Evolutionary conservation across 1,139 yeast genomes (phyloP).

Genomic region (Fermentozyma sake): DNA sequence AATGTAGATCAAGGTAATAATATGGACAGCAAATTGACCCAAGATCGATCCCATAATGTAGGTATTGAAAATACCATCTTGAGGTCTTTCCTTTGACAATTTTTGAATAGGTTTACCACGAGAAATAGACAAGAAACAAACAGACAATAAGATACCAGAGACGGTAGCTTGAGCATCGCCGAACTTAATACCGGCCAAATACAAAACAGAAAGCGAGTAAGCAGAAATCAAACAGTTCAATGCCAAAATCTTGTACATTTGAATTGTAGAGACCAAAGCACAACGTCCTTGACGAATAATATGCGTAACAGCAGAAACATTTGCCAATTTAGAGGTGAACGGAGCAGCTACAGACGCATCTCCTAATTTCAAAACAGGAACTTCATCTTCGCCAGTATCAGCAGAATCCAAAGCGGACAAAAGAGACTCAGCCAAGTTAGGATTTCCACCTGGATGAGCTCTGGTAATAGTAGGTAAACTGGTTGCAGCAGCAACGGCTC

Average conservation of each 20-base stretch:
- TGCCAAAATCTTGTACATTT: slow-evolving; percentile 97
- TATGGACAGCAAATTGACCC: slow-evolving; percentile 94
- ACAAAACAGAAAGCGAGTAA: slow-evolving; percentile 87
- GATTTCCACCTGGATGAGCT: slow-evolving; percentile 26
- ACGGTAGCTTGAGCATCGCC: slow-evolving; percentile 97
- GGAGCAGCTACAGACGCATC: slow-evolving; percentile 99
- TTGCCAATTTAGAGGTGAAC: slow-evolving; percentile 88
- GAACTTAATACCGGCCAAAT: slow-evolving; percentile 95
- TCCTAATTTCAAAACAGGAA: slow-evolving; percentile 90
- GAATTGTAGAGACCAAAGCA: slow-evolving; percentile 95
- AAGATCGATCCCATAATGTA: slow-evolving; percentile 97
- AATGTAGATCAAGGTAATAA: slow-evolving; percentile 74
- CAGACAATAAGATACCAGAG: slow-evolving; percentile 84
- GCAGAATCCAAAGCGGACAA: slow-evolving; percentile 66
- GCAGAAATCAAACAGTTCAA: slow-evolving; percentile 96
- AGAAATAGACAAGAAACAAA: slow-evolving; percentile 92
- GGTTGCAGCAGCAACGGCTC: slow-evolving; percentile 51
- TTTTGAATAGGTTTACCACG: slow-evolving; percentile 90
- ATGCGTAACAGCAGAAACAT: slow-evolving; percentile 88
- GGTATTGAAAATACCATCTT: slow-evolving; percentile 90
- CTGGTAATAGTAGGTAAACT: slow-evolving; percentile 23
- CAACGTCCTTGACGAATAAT: slow-evolving; percentile 98
- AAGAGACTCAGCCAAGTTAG: slow-evolving; percentile 68
- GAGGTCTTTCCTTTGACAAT: slow-evolving; percentile 92
- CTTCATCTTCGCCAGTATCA: slow-evolving; percentile 76